Evolutionary conservation across 768 basidiomycete genomes (phyloP), one percentile per base, ranked within the genome.

Genomic region (Dioszegia hungarica): DNA sequence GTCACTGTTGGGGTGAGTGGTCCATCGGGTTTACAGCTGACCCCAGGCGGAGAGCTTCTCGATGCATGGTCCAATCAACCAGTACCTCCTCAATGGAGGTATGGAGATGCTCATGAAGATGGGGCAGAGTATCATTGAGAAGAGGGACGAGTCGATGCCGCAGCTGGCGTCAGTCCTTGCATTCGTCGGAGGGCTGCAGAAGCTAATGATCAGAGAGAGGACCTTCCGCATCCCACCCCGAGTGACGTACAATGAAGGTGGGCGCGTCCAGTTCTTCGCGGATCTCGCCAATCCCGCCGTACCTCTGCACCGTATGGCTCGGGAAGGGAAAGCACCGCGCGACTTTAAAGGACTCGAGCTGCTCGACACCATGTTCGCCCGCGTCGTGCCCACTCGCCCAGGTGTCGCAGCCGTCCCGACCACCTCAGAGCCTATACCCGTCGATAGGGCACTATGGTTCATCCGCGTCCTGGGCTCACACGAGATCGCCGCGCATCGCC

Each of bases 321-420:
- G 62, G 9, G 60, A 59, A 17, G 61, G 66, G 9, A 51, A 51
- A 20, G 68, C 70, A 2, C 71, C 71, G 1, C 66, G 70, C 37
- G 71, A 68, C 10, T 73, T 70, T 61, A 73, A 73, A 39, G 71
- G 71, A 14, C 50, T 67, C n/a, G 71, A 73, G 31, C 34, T 73
- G 9, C 54, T 73, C 33, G 71, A 73, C 34, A 46, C 64, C 15
- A 73, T 73, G 71, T 73, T 69, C 49, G 58, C 66, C 1, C 70
- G 68, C 10, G 45, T 33, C 6, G n/a, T 54, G 8, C 38, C 33
- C 8, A 38, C 49, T 31, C 45, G 64, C 3, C 51, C 61, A 22
- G 38, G 49, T 12, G 36, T 20, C 15, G 24, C 49, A 1, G 36
- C 61, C 8, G 15, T 17, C 14, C 24, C 55, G 3, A 27, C 29